A percentile compares a stretch with the other conserved stretches of the same genome.
These are phyloP conservation scores for Coleophoma eucalyptorum DNA, from an alignment of 2,329 filamentous ascomycete species.

Conservation along the genomic window DNA sequence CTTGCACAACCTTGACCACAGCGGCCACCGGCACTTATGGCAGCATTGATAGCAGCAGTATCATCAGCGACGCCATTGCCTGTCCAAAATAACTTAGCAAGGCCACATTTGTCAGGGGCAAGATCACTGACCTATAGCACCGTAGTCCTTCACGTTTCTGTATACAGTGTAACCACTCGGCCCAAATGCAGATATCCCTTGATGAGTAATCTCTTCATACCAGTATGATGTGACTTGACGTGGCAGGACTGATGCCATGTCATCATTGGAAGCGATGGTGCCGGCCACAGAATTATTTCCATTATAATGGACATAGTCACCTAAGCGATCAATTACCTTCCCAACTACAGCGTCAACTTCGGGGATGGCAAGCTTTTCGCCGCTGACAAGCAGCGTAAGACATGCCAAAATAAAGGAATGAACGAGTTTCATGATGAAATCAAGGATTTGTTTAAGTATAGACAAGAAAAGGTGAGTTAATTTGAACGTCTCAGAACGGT, in stretches of 20 bases:
- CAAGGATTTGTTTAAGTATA: neutral
- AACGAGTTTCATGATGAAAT: neutral
- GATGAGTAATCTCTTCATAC: constrained; percentile 18
- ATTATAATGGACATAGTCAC: neutral
- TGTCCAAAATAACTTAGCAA: neutral
- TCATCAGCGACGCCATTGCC: constrained; percentile 68
- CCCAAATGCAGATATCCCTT: constrained; percentile 16
- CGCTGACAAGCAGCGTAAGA: neutral
- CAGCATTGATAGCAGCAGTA: constrained; percentile 74
- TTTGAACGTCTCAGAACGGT: neutral
- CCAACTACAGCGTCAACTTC: constrained; percentile 1
- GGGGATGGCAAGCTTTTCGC: neutral
- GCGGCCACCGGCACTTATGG: constrained; percentile 15
- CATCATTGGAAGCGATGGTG: neutral
- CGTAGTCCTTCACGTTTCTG: constrained; percentile 15
- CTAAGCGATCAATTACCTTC: neutral
- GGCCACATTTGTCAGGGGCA: constrained; percentile 7
- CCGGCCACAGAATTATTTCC: neutral
- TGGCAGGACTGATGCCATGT: neutral
- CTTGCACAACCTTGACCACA: constrained; percentile 27
- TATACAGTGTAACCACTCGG: constrained; percentile 14
- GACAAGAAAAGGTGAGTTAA: neutral
- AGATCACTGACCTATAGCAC: constrained; percentile 7
- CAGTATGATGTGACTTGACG: constrained; percentile 10
- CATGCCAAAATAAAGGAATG: neutral